Percentiles rank a stretch among this genome's conserved stretches.
Conservation (phyloP, 2,329 filamentous ascomycete genomes). For the Phaeosphaeriaceae sp. region DNA sequence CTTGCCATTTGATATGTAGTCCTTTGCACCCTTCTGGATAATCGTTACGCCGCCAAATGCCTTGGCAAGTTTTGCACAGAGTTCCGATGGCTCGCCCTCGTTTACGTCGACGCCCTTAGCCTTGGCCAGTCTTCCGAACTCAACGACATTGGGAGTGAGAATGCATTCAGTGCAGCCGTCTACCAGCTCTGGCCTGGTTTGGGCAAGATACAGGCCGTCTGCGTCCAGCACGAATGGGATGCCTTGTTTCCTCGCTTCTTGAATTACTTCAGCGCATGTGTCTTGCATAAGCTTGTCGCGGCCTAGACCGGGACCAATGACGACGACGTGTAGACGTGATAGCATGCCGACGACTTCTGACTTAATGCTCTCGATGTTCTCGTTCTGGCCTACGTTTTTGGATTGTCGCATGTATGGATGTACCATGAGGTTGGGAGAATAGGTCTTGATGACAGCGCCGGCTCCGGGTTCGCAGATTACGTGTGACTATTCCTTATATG, state of each 20-base stretch:
- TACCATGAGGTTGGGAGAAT: conserved; percentile 98
- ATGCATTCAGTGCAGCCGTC: conserved; percentile 84
- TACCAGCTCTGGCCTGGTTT: conserved; percentile 76
- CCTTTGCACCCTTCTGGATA: conserved; percentile 83
- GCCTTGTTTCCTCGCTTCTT: conserved; percentile 72
- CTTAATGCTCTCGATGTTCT: conserved; percentile 69
- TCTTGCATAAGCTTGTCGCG: conserved; percentile 90
- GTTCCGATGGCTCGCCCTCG: conserved; percentile 60
- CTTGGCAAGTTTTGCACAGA: conserved; percentile 73
- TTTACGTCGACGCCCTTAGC: conserved; percentile 71
- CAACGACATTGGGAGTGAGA: conserved; percentile 92
- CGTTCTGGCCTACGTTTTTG: conserved; percentile 61
- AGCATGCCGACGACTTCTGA: conserved; percentile 79
- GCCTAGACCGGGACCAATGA: conserved; percentile 90
- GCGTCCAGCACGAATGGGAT: conserved; percentile 91
- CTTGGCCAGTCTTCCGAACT: conserved; percentile 84
- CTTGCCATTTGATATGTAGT: conserved; percentile 82
- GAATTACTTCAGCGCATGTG: conserved; percentile 79
- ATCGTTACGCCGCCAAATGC: conserved; percentile 88
- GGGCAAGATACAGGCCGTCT: conserved; percentile 82
- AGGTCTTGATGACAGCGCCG: conserved; percentile 88
- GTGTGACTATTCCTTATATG: conserved; percentile 68
- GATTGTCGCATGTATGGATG: conserved; percentile 92
- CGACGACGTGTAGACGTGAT: conserved; percentile 85
- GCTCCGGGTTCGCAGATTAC: conserved; percentile 94